Conservation (phyloP, 768 basidiomycete species). For the Phaffia australis region DNA sequence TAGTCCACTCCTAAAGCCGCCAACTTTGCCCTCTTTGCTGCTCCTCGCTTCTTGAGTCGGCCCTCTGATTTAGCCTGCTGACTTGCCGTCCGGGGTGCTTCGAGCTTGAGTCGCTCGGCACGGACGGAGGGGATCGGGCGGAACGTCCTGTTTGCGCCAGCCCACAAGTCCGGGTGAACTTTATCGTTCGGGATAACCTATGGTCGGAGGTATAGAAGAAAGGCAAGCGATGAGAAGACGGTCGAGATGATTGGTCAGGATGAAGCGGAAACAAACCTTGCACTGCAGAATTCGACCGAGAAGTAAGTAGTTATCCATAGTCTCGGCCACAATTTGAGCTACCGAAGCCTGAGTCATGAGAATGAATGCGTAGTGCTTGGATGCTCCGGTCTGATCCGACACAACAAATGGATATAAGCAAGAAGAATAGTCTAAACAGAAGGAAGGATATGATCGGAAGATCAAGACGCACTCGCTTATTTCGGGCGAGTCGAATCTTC, state of each 20-base stretch:
- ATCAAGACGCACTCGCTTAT: constrained; percentile 57
- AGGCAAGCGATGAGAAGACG: not conserved
- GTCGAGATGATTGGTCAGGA: not conserved
- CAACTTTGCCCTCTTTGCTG: constrained; percentile 65
- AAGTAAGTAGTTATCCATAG: constrained; percentile 97
- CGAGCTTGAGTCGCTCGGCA: constrained; percentile 60
- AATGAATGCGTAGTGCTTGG: constrained; percentile 94
- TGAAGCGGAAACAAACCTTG: constrained; percentile 38
- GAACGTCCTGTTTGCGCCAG: constrained; percentile 94
- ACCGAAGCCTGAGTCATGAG: constrained; percentile 84
- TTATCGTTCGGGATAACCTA: constrained; percentile 74
- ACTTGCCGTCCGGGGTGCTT: constrained; percentile 71
- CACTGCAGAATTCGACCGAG: constrained; percentile 88
- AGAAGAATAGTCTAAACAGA: not conserved
- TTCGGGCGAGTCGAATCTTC: constrained; percentile 78
- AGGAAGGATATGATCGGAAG: not conserved
- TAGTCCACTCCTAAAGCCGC: constrained; percentile 75
- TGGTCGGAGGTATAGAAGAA: not conserved
- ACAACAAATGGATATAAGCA: not conserved
- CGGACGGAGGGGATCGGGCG: constrained; percentile 61
- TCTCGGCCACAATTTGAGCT: constrained; percentile 89
- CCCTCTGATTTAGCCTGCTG: constrained; percentile 55
- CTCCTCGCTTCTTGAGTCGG: constrained; percentile 64
- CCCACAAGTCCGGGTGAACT: constrained; percentile 87
- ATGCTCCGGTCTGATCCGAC: constrained; percentile 66